A percentile compares a stretch with the other conserved stretches of the same genome.
These are phyloP conservation scores for Penicillium chermesinum DNA, from an alignment of 495 filamentous ascomycete species.

Conservation along the genomic window DNA sequence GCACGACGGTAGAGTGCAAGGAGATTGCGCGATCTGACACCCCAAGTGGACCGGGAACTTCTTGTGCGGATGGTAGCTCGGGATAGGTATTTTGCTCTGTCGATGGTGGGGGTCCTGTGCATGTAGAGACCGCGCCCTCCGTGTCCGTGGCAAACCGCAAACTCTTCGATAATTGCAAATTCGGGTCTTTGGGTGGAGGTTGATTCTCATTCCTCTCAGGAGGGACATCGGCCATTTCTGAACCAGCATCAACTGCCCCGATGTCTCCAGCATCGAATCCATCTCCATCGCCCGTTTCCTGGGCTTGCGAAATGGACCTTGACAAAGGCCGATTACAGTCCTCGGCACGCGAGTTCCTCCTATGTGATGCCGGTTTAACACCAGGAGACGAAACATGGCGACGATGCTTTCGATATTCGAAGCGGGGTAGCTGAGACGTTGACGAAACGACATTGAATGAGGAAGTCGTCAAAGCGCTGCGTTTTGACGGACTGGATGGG, in stretches of 20 bases:
- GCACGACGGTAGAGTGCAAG: conserved; percentile 33
- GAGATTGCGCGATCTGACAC: conserved; percentile 33
- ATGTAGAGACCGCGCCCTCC: conserved; percentile 3
- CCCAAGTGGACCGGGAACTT: conserved; percentile 20
- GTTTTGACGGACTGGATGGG: not conserved
- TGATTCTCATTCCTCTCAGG: not conserved
- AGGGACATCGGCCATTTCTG: not conserved
- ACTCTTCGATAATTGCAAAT: conserved; percentile 8
- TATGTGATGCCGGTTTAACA: not conserved
- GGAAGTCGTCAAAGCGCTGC: conserved; percentile 3
- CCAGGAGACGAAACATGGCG: conserved; percentile 1
- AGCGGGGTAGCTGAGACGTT: conserved; percentile 41
- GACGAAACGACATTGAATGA: conserved; percentile 36
- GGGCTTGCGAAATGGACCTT: not conserved
- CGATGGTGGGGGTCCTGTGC: not conserved
- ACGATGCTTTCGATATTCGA: conserved; percentile 41
- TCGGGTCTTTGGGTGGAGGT: not conserved
- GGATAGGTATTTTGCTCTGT: conserved; percentile 27
- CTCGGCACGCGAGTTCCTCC: not conserved
- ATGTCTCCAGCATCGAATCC: too few relatives aligned
- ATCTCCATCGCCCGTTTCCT: too few relatives aligned
- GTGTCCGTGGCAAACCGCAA: conserved; percentile 16
- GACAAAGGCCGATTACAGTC: not conserved
- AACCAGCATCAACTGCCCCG: too few relatives aligned
- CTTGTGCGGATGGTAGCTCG: conserved; percentile 39